Conservation (phyloP, 208 protist genomes). For the Trypanosoma congolense region DNA sequence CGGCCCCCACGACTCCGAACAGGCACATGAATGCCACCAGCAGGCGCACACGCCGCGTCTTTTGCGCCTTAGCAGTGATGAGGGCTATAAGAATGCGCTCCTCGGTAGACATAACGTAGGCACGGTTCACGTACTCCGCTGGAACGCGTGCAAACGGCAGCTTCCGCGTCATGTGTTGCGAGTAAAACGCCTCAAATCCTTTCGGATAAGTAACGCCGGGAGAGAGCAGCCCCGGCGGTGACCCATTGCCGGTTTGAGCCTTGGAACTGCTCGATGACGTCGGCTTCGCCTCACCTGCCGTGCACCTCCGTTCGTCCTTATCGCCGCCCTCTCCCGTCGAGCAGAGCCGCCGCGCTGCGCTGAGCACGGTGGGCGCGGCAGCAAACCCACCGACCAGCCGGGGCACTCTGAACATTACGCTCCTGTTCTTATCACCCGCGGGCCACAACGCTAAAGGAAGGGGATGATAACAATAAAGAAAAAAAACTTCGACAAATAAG, state of each 20-base stretch:
- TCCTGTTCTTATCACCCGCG: no score
- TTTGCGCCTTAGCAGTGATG: slow-evolving; percentile 28
- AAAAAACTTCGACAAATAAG: no score
- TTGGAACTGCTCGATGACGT: no score
- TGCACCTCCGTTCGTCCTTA: not conserved
- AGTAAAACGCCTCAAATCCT: slow-evolving; percentile 74
- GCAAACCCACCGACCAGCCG: not conserved
- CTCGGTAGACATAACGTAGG: slow-evolving; percentile 45
- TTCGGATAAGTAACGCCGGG: slow-evolving; percentile 33
- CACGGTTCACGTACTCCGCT: slow-evolving; percentile 40
- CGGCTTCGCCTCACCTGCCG: not conserved
- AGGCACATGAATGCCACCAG: slow-evolving; percentile 29
- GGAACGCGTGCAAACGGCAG: slow-evolving; percentile 35
- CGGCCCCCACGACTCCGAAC: slow-evolving; percentile 24
- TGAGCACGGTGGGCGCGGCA: not conserved
- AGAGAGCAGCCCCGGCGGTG: slow-evolving; percentile 3
- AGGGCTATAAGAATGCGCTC: slow-evolving; percentile 50
- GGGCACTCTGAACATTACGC: slow-evolving; percentile 3
- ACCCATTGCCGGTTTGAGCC: no score
- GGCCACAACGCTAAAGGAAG: no score
- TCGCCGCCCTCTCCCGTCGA: not conserved
- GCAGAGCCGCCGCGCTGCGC: not conserved
- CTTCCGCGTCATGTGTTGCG: slow-evolving; percentile 32
- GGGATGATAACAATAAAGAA: no score
- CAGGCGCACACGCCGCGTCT: slow-evolving; percentile 23